These are phyloP conservation scores for Papilionanthe hybrid DNA, from an alignment of 116 monocot species.

Conservation along the genomic window DNA sequence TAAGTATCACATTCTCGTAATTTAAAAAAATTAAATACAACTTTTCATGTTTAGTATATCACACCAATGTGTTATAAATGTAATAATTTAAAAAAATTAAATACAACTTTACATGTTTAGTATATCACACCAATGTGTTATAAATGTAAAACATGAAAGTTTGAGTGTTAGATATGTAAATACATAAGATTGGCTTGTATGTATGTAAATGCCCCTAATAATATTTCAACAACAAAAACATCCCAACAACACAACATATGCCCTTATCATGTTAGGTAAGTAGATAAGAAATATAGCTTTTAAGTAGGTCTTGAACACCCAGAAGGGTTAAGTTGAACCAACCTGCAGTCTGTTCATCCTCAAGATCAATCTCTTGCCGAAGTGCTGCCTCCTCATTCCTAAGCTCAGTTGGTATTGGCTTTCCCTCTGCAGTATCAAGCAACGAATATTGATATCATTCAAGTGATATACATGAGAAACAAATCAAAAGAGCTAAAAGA, in stretches of 20 bases:
- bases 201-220: too few species aligned
- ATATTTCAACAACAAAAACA: not conserved
- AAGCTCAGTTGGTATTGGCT: constrained; percentile 95
- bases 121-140: too few species aligned
- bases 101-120: too few species aligned
- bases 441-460: not conserved
- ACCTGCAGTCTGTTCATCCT: constrained; percentile 83
- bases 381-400: constrained; percentile 81
- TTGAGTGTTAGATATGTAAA: too few species aligned
- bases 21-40: too few species aligned
- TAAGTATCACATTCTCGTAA: too few species aligned
- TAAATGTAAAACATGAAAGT: too few species aligned
- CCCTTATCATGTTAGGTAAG: not conserved
- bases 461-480: not conserved
- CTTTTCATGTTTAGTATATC: too few species aligned
- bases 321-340: not conserved
- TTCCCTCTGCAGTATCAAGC: constrained; percentile 49
- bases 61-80: too few species aligned
- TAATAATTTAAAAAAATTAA: too few species aligned
- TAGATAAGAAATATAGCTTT: not conserved
- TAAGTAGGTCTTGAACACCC: not conserved
- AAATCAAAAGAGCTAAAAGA: not conserved
- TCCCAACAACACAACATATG: not conserved
- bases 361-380: constrained; percentile 84
- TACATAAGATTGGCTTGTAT: too few species aligned